Conservation (phyloP, 345 rosid genomes). For the Hirschfeldia incana region DNA sequence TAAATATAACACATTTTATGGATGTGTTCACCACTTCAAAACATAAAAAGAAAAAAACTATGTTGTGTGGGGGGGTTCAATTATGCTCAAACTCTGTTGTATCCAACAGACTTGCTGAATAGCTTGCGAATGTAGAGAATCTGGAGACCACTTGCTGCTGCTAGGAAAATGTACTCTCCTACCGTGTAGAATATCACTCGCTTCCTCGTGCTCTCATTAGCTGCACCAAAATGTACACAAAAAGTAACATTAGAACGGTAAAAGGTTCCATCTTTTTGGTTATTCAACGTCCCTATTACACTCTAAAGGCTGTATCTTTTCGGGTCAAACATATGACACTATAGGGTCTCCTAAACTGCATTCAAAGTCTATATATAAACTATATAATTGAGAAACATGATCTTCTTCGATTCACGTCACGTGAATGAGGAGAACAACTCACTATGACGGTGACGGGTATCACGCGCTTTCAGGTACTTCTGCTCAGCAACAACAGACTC, state of each 20-base stretch:
- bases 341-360: not conserved
- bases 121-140: conserved; percentile 82
- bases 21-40: conserved; percentile 5
- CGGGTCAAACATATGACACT: not conserved
- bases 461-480: conserved; percentile 92
- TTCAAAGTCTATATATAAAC: not conserved
- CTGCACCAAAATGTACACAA: conserved; percentile 45
- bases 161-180: conserved; percentile 75
- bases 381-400: not conserved
- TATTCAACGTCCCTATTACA: not conserved
- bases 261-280: not conserved
- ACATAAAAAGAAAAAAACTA: conserved; percentile 17
- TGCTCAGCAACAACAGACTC: conserved; percentile 94
- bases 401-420: not conserved
- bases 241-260: not conserved
- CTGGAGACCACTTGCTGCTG: conserved; percentile 69
- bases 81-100: conserved; percentile 71
- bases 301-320: not conserved
- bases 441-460: conserved; percentile 89
- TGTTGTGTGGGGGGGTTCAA: not conserved
- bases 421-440: conserved; percentile 35
- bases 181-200: conserved; percentile 82
- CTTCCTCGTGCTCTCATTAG: conserved; percentile 90
- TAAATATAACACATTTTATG: conserved; percentile 21
- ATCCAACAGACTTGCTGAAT: conserved; percentile 91